Evolutionary conservation across 371 early-diverging fungal genomes (phyloP).

Genomic region (Mucor velutinosus): DNA sequence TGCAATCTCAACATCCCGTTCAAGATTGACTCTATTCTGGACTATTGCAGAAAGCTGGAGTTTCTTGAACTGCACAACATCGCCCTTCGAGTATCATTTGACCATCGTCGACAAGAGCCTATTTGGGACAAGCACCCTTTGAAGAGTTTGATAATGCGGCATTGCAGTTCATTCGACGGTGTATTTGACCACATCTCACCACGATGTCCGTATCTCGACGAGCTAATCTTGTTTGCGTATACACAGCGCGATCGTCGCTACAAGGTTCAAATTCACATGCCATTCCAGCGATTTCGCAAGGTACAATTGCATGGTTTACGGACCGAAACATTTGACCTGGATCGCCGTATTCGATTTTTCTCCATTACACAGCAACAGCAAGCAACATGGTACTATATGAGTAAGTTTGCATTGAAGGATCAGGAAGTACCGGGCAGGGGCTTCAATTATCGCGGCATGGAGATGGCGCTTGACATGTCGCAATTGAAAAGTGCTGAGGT

Average conservation of each 20-base stretch:
- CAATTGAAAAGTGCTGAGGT: conserved; percentile 1
- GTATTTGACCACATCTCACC: conserved; percentile 15
- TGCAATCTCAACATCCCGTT: conserved; percentile 12
- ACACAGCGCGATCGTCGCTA: conserved; percentile 21
- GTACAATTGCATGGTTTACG: conserved; percentile 16
- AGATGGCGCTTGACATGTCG: conserved; percentile 2
- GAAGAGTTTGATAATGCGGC: conserved; percentile 6
- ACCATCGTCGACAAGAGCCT: neutral
- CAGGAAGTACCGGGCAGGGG: neutral
- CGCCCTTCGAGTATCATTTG: conserved; percentile 15
- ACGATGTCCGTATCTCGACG: conserved; percentile 3
- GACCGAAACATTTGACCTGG: conserved; percentile 14
- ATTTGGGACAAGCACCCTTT: conserved; percentile 7
- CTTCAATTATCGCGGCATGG: conserved; percentile 3
- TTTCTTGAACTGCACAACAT: conserved; percentile 8
- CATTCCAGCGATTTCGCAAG: conserved; percentile 8
- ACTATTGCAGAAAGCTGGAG: conserved; percentile 3
- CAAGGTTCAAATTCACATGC: conserved; percentile 17
- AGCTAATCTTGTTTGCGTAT: conserved; percentile 9
- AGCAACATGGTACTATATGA: conserved; percentile 13
- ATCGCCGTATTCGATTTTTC: conserved; percentile 21
- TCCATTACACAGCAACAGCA: neutral
- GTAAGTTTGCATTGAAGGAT: neutral
- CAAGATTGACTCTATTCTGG: conserved; percentile 13
- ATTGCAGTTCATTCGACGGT: conserved; percentile 19